Base-by-base conservation (phyloP, 2,329 filamentous ascomycete genomes). In the Aspergillus sp. region DNA sequence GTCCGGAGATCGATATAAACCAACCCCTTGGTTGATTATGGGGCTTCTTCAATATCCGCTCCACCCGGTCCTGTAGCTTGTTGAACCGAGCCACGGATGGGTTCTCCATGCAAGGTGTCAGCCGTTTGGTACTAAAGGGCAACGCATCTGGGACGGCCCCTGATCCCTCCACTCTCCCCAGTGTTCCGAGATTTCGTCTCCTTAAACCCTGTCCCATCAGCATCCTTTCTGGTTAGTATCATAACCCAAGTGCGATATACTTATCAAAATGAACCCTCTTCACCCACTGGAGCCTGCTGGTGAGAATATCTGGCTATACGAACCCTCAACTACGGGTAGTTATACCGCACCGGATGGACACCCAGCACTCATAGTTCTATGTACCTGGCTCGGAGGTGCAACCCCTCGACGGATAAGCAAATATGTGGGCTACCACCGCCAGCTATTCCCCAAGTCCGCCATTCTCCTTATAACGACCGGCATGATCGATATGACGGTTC, bases 321-420 rank as follows among this genome's bases (percentile, higher is more conserved):
- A 63, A 47, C 53, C 58, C 8, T 41, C 40, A 19, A 51, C 8
- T 11, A 45, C 39, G 7, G 40, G 19, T 9, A 12, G 21, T 6
- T 14, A 17, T 5, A 2, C 35, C 31, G 19, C 31, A 7, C 40
- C 47, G 1, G 19, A 46, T 39, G 41, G 41, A 39, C 35, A 57
- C 8, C 63, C 65, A 12, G 57, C 62, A 17, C 54, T 69, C 40
- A 58, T 69, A 17, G 65, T 67, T 27, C 59, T 70, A 14, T 69
- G 66, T 41, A 67, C 65, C 23, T 68, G 66, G 66, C 56, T 67
- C 1, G 67, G 67, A 27, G 68, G 66, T n/a, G 65, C 68, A 27
- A 69, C 62, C 2, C 66, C 66, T 15, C 63, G 62, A 24, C 62
- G 66, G 14, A 70, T 69, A 60, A 60, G 62, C 52, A 68, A 69